phyloP scores from a whole-genome alignment of 345 rosid genomes.

The Eucalyptus tenuipes region DNA sequence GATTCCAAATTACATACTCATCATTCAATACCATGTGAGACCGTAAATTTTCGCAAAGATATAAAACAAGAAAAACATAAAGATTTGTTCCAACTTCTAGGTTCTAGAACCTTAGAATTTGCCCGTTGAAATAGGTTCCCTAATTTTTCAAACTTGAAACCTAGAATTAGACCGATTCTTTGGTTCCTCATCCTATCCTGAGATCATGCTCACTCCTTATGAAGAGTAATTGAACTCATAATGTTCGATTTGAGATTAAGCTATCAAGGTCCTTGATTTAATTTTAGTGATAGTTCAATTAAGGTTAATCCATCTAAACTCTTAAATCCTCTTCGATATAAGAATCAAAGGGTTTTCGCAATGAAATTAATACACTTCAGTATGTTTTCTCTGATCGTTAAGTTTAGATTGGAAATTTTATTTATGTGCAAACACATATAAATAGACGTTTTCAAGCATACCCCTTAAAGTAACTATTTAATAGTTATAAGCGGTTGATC shows the following conservation, averaged over 20 bases:
- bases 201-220: background rate
- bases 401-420: background rate
- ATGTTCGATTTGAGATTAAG: background rate
- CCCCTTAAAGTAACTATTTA: background rate
- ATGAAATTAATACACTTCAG: background rate
- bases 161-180: rapidly evolving
- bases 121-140: rapidly evolving
- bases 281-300: too few species aligned
- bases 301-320: background rate
- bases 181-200: rapidly evolving
- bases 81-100: too few species aligned
- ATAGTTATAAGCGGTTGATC: rapidly evolving
- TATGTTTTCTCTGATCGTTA: background rate
- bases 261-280: background rate
- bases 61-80: too few species aligned
- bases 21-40: too few species aligned
- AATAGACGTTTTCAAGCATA: background rate
- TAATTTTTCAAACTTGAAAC: rapidly evolving
- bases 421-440: background rate
- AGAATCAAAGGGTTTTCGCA: background rate
- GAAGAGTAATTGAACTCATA: background rate
- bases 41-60: rapidly evolving
- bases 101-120: too few species aligned
- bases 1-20: too few species aligned
- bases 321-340: too few species aligned